Conservation (phyloP, 495 filamentous ascomycete species). For the Ramalina intermedia region DNA sequence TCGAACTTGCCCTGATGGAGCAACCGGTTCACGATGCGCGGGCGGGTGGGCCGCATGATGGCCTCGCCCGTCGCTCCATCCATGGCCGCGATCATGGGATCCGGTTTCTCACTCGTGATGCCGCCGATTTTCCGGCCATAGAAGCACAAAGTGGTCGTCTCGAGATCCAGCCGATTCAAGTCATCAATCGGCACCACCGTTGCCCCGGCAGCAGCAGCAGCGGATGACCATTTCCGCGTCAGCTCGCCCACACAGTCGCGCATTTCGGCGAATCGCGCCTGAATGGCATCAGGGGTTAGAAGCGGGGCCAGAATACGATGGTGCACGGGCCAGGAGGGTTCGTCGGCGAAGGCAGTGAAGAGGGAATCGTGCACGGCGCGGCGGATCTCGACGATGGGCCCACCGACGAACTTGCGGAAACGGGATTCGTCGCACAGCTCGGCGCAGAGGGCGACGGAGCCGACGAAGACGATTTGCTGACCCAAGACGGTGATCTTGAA, state of each 20-base stretch:
- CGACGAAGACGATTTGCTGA: slow-evolving; percentile 37
- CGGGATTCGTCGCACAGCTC: slow-evolving; percentile 60
- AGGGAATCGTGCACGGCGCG: slow-evolving; percentile 52
- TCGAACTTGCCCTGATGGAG: slow-evolving; percentile 34
- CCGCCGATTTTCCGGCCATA: slow-evolving; percentile 27
- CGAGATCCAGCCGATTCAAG: slow-evolving; percentile 56
- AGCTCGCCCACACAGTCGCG: slow-evolving; percentile 52
- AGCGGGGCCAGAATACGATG: slow-evolving; percentile 48
- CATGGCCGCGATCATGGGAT: slow-evolving; percentile 25
- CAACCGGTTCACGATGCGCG: slow-evolving; percentile 27
- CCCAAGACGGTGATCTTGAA: slow-evolving; percentile 49
- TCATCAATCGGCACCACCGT: slow-evolving; percentile 48
- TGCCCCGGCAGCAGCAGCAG: too few relatives aligned
- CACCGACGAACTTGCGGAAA: slow-evolving; percentile 50
- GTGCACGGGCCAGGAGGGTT: slow-evolving; percentile 52
- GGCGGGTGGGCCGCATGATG: slow-evolving; percentile 26
- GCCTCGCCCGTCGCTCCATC: slow-evolving; percentile 30
- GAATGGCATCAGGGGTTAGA: slow-evolving; percentile 23
- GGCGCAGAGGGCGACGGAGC: slow-evolving; percentile 42
- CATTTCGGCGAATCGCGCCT: slow-evolving; percentile 37
- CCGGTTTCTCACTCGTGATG: slow-evolving; percentile 18
- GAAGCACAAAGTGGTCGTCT: slow-evolving; percentile 53
- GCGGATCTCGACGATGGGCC: slow-evolving; percentile 44
- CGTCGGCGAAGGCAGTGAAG: slow-evolving; percentile 53
- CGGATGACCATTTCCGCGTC: slow-evolving; percentile 44